Percentiles rank a stretch among this genome's conserved stretches.
These are phyloP conservation scores for Micractinium sp. DNA, from an alignment of 139 green algal genomes.

Conservation along the genomic window DNA sequence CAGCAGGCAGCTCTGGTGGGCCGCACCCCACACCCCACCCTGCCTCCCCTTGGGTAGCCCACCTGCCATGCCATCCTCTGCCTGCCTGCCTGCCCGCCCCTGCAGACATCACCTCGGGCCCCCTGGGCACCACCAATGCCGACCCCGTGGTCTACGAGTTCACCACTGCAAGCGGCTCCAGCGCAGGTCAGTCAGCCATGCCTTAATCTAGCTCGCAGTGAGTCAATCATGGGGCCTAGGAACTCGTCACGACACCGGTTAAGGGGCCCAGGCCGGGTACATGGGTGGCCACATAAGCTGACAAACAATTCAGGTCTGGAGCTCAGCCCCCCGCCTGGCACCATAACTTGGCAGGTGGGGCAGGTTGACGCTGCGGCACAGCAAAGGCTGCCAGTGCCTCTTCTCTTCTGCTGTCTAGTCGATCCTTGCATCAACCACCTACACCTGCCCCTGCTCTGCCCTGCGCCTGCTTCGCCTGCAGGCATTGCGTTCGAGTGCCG, in stretches of 20 bases:
- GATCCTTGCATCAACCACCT: not conserved
- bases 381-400: too few relatives aligned
- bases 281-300: too few relatives aligned
- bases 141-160: conserved; percentile 46
- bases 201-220: too few relatives aligned
- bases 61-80: not conserved
- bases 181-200: not conserved
- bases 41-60: too few relatives aligned
- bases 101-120: conserved; percentile 54
- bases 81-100: conserved; percentile 33
- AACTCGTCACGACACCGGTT: too few relatives aligned
- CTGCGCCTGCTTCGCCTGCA: not conserved
- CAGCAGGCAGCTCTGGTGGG: not conserved
- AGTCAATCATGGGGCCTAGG: too few relatives aligned
- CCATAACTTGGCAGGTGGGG: too few relatives aligned
- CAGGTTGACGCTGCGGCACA: too few relatives aligned
- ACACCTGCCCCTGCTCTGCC: not conserved
- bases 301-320: too few relatives aligned
- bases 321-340: not conserved
- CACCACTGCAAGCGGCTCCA: conserved; percentile 39
- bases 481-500: conserved; percentile 21
- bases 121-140: conserved; percentile 32
- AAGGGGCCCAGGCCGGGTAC: too few relatives aligned
- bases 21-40: too few relatives aligned
- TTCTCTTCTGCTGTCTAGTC: too few relatives aligned